Conservation (phyloP, 2,329 filamentous ascomycete genomes). For the Fusarium mundagurra region DNA sequence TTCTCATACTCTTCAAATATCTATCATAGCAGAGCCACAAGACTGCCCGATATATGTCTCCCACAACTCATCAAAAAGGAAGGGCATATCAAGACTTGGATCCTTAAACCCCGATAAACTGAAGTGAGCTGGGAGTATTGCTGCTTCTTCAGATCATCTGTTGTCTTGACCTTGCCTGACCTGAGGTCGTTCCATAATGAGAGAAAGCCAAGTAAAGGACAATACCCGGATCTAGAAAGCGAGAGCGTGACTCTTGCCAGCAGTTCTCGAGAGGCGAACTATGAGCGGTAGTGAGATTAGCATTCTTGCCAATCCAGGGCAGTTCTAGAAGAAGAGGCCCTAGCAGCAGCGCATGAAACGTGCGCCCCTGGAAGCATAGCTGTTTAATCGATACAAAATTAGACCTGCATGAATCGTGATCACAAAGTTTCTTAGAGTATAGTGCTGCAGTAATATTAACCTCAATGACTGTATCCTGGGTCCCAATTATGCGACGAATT, state of each 20-base stretch:
- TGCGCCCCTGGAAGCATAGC: fast-evolving
- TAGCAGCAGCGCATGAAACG: fast-evolving
- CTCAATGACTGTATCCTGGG: not conserved
- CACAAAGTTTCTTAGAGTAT: not conserved
- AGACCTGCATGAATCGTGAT: fast-evolving
- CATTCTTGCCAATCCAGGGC: not conserved
- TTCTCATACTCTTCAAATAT: too few relatives aligned
- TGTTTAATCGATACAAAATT: fast-evolving
- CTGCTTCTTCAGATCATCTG: not conserved
- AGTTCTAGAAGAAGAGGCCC: not conserved
- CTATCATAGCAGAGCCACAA: too few relatives aligned
- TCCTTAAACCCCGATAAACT: too few relatives aligned
- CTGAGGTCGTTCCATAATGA: not conserved
- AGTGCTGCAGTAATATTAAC: not conserved
- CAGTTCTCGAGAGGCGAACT: fast-evolving
- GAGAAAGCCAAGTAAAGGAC: not conserved
- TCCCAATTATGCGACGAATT: not conserved
- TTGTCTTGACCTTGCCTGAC: not conserved
- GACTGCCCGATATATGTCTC: too few relatives aligned
- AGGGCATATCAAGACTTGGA: too few relatives aligned
- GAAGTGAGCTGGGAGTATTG: not conserved
- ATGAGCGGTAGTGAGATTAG: fast-evolving
- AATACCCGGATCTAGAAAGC: fast-evolving
- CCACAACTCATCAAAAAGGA: too few relatives aligned
- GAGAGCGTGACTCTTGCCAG: not conserved